Evolutionary conservation across 257 asterid genomes (phyloP), one percentile per base, ranked within the genome.

Genomic region (Ocimum tenuiflorum): DNA sequence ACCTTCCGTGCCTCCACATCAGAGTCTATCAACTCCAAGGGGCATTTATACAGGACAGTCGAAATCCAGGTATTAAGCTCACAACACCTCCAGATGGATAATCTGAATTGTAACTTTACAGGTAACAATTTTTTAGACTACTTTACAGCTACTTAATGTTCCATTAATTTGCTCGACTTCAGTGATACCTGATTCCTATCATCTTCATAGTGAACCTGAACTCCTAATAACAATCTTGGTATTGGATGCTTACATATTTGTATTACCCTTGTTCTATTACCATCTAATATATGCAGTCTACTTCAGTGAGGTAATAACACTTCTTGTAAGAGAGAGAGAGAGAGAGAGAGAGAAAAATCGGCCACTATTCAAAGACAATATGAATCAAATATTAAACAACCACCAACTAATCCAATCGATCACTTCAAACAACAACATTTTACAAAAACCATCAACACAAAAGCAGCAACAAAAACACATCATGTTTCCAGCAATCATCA

Each of bases 21-120:
- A 48, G 29, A 42, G 10, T 15, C 15, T 13, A 22, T 47, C 47
- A 57, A 27, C 63, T 57, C 27, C 6, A 3, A 36, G 14, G 2
- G 24, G 23, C 41, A 59, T 42, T 23, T 63, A 31, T 8, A 54
- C 29, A 19, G 0, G 39, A 55, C 55, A 29, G 13, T 7, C 10
- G 57, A 55, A 12, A 66, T 66, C 35, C 63, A 66, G 62, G 38
- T 64, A 24, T 31, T 18, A 48, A 8, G 27, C 33, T 20, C 61
- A 65, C 35, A 23, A 24, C 14, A 42, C 33, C 7, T 31, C 23
- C 35, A 24, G 10, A 14, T 53, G 24, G 46, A n/a, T 67, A 8
- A 15, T 41, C 7, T 12, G 46, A 38, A 36, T 10, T 8, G 47
- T 48, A 66, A 41, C 33, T 7, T 23, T 53, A 23, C 20, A 53